phyloP scores from a whole-genome alignment of 768 basidiomycete species.

The Mycena chlorophos region DNA sequence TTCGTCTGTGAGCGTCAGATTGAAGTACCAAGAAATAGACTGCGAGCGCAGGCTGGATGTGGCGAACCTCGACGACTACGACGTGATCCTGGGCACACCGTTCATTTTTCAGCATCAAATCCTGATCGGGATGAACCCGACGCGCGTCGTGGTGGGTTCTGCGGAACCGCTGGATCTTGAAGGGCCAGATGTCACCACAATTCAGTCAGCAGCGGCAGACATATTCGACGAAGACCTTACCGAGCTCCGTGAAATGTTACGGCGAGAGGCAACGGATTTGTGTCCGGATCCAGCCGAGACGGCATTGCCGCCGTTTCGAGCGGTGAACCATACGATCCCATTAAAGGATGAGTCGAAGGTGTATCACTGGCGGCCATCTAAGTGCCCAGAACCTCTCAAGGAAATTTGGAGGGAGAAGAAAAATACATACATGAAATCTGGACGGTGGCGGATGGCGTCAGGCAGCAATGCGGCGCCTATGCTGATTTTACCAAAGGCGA shows the following conservation, averaged over 20 bases:
- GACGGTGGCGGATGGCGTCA: conserved; percentile 25
- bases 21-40: conserved; percentile 29
- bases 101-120: conserved; percentile 26
- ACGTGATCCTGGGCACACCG: conserved; percentile 24
- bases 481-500: conserved; percentile 31
- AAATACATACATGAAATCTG: conserved; percentile 30
- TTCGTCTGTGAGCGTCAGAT: conserved; percentile 12
- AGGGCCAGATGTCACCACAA: neutral
- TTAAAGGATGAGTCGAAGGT: conserved; percentile 30
- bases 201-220: conserved; percentile 4
- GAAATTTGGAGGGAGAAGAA: conserved; percentile 29
- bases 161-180: neutral
- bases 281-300: conserved; percentile 21
- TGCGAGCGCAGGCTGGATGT: conserved; percentile 22
- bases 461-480: conserved; percentile 33
- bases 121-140: conserved; percentile 19
- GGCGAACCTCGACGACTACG: conserved; percentile 21
- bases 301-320: conserved; percentile 25
- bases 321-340: conserved; percentile 35
- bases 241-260: conserved; percentile 8
- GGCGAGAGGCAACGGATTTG: conserved; percentile 13
- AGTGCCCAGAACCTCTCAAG: conserved; percentile 32
- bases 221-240: neutral
- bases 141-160: conserved; percentile 18
- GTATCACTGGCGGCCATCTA: conserved; percentile 30